These are phyloP conservation scores for Acanthamoeba sp. DNA, from an alignment of 208 protist species.

Conservation along the genomic window DNA sequence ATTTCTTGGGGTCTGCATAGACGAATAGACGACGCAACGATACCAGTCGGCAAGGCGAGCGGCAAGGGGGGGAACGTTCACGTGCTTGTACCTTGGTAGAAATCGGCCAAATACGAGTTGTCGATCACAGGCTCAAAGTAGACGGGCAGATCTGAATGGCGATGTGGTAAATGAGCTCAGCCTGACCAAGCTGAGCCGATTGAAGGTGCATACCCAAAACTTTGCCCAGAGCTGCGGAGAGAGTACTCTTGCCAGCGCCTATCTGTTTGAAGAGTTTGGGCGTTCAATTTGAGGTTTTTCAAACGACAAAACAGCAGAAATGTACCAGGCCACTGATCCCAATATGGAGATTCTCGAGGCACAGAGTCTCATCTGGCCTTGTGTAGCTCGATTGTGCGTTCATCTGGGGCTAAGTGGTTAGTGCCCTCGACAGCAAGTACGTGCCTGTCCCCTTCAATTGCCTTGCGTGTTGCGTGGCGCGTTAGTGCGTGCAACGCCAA, in stretches of 20 bases:
- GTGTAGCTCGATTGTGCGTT: conserved; percentile 36
- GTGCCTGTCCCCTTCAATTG: no score
- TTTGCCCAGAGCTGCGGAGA: conserved; percentile 80
- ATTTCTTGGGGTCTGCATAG: conserved; percentile 80
- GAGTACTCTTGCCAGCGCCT: conserved; percentile 87
- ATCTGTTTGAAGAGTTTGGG: conserved; percentile 70
- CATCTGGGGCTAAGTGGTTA: no score
- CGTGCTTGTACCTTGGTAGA: conserved; percentile 80
- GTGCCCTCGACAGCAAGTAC: no score
- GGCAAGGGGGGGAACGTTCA: neutral
- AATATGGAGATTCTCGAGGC: conserved; percentile 74
- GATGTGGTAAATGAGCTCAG: neutral
- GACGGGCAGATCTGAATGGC: conserved; percentile 35
- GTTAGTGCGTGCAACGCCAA: no score
- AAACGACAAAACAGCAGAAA: neutral
- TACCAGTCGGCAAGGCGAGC: neutral
- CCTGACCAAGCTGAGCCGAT: neutral
- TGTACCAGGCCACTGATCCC: conserved; percentile 76
- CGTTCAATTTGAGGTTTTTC: neutral
- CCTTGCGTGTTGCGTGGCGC: no score
- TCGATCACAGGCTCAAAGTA: conserved; percentile 86
- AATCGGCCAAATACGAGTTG: conserved; percentile 86
- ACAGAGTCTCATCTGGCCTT: conserved; percentile 8
- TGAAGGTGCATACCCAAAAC: conserved; percentile 76
- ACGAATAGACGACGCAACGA: no score